phyloP scores from a whole-genome alignment of 2,329 filamentous ascomycete species.

The Trematosphaeria pertusa region DNA sequence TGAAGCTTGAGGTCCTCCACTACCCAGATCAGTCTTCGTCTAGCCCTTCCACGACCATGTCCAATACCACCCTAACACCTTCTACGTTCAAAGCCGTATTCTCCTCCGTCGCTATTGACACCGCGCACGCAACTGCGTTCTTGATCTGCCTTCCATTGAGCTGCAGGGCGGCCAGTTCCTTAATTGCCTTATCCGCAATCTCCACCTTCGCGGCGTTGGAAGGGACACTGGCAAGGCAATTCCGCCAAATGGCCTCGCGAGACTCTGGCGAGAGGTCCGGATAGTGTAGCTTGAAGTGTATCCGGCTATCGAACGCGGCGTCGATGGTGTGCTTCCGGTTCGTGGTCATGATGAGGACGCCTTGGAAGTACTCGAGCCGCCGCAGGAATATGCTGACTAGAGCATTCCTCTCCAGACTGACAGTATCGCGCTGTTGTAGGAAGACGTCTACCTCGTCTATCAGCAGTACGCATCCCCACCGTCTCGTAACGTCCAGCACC shows the following conservation, averaged over 20 bases:
- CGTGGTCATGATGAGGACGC: slow-evolving; percentile 85
- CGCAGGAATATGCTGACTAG: slow-evolving; percentile 86
- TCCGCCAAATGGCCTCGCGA: slow-evolving; percentile 52
- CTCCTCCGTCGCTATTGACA: slow-evolving; percentile 15
- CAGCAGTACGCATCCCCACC: slow-evolving; percentile 63
- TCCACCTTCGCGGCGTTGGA: slow-evolving; percentile 15
- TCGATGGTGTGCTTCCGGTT: slow-evolving; percentile 65
- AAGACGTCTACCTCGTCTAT: slow-evolving; percentile 73
- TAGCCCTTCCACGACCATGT: slow-evolving; percentile 14
- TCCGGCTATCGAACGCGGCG: slow-evolving; percentile 54
- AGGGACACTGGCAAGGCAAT: slow-evolving; percentile 12
- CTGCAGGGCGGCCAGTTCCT: slow-evolving; percentile 33
- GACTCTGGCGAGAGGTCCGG: slow-evolving; percentile 45
- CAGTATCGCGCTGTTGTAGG: slow-evolving; percentile 67
- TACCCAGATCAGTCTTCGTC: too few species aligned
- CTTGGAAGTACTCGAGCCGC: slow-evolving; percentile 86
- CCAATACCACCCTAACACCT: slow-evolving; percentile 10
- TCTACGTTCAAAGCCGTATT: slow-evolving; percentile 14
- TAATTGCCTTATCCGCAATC: slow-evolving; percentile 36
- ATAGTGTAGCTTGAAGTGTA: slow-evolving; percentile 54
- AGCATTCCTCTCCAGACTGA: slow-evolving; percentile 81
- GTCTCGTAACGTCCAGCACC: slow-evolving; percentile 80
- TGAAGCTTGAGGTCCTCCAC: too few species aligned
- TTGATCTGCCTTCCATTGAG: slow-evolving; percentile 52
- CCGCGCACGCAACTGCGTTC: slow-evolving; percentile 36